Evolutionary conservation across 768 basidiomycete genomes (phyloP).

Genomic region (Phylloporus scabripes): DNA sequence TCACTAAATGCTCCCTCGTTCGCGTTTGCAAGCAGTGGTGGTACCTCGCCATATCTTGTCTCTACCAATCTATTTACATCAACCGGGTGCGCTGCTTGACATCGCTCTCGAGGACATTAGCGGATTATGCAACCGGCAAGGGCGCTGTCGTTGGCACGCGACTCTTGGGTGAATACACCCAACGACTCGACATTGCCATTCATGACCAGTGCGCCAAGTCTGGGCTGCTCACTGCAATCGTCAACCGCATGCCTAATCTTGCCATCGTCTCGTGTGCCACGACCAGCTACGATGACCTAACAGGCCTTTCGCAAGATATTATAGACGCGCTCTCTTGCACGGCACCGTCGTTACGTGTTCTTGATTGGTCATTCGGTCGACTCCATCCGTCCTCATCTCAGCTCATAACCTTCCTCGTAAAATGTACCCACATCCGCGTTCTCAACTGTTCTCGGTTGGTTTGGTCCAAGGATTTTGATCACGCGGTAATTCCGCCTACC

Average conservation of each 20-base stretch:
- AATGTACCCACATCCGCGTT: constrained; percentile 15
- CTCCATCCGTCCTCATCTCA: neutral
- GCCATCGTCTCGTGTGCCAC: constrained; percentile 18
- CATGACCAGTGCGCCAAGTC: constrained; percentile 14
- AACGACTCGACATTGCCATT: constrained; percentile 23
- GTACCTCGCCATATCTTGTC: constrained; percentile 19
- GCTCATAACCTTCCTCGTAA: constrained; percentile 4
- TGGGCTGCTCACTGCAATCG: constrained; percentile 6
- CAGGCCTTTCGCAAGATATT: constrained; percentile 3
- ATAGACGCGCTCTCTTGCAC: constrained; percentile 13
- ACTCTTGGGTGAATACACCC: constrained; percentile 20
- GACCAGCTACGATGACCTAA: neutral
- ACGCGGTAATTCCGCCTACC: constrained; percentile 4
- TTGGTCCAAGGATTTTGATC: constrained; percentile 6
- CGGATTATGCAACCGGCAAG: constrained; percentile 7
- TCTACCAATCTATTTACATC: constrained; percentile 23
- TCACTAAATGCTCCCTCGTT: constrained; percentile 26
- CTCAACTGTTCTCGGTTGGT: constrained; percentile 7
- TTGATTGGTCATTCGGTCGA: constrained; percentile 12
- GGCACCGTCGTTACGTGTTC: constrained; percentile 16
- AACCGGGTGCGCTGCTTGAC: constrained; percentile 13
- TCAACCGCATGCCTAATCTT: constrained; percentile 16
- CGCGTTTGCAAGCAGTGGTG: constrained; percentile 29
- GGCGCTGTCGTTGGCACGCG: constrained; percentile 6
- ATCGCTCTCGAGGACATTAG: constrained; percentile 15